A percentile compares a stretch with the other conserved stretches of the same genome.
phyloP scores from a whole-genome alignment of 1,284 basidiomycete genomes.

The Apiotrichum montevideense region DNA sequence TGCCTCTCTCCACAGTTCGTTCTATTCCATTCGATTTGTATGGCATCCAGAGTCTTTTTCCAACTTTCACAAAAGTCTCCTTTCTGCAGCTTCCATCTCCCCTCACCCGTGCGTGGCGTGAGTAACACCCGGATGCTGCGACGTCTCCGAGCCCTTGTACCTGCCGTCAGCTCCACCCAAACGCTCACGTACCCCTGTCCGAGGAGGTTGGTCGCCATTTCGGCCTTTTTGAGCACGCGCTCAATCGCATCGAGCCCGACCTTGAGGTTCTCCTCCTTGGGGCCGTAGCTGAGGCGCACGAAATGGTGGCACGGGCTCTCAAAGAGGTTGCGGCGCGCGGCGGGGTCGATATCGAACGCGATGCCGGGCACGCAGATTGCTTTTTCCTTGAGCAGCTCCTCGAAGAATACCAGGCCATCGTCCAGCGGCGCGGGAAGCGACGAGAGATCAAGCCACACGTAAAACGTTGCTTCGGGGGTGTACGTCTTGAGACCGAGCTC shows the following conservation, averaged over 20 bases:
- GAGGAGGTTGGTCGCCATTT: background rate
- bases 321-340: conserved; percentile 69
- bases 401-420: conserved; percentile 88
- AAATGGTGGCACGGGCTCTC: conserved; percentile 83
- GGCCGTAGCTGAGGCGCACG: conserved; percentile 80
- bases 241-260: conserved; percentile 82
- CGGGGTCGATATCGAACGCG: conserved; percentile 82
- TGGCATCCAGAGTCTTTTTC: no score
- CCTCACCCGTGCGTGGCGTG: background rate
- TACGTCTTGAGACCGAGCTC: conserved; percentile 68
- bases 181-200: conserved; percentile 2
- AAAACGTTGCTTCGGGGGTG: conserved; percentile 72
- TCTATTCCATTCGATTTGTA: no score
- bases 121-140: background rate
- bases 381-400: conserved; percentile 71
- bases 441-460: conserved; percentile 84
- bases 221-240: conserved; percentile 60
- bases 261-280: conserved; percentile 73
- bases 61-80: no score
- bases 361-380: conserved; percentile 52
- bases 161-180: background rate
- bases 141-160: background rate
- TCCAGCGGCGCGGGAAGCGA: conserved; percentile 71
- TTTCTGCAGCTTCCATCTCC: background rate
- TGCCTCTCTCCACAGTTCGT: no score